Conservation (phyloP, 176 grass and related monocot genomes). For the Elaeis guineensis region DNA sequence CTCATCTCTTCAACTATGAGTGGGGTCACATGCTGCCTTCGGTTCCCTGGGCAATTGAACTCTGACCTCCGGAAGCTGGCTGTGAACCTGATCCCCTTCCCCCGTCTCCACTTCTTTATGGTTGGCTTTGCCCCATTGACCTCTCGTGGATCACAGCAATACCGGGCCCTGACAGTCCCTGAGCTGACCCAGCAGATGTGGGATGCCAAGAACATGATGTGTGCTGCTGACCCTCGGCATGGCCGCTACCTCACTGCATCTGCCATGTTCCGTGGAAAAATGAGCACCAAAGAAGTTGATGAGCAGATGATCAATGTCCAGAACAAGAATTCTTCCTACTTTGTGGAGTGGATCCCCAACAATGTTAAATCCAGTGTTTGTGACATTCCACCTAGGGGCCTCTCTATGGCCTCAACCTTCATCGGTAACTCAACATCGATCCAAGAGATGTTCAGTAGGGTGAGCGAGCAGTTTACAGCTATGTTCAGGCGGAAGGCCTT, state of each 20-base stretch:
- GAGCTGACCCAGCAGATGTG: slow-evolving; percentile 96
- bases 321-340: slow-evolving; percentile 92
- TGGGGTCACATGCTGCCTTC: slow-evolving; percentile 86
- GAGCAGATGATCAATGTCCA: slow-evolving; percentile 93
- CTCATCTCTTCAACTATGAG: slow-evolving; percentile 85
- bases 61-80: slow-evolving; percentile 87
- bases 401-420: slow-evolving; percentile 82
- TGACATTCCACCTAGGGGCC: slow-evolving; percentile 61
- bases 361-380: slow-evolving; percentile 86
- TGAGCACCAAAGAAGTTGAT: slow-evolving; percentile 82
- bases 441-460: slow-evolving; percentile 90
- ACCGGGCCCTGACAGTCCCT: slow-evolving; percentile 75
- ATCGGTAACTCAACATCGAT: slow-evolving; percentile 86
- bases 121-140: slow-evolving; percentile 86
- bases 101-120: slow-evolving; percentile 89
- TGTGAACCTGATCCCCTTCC: slow-evolving; percentile 85
- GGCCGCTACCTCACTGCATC: slow-evolving; percentile 74
- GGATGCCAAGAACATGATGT: slow-evolving; percentile 97
- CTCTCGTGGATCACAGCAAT: slow-evolving; percentile 81
- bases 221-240: slow-evolving; percentile 60
- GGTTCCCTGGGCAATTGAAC: slow-evolving; percentile 83
- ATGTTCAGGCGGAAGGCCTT: slow-evolving; percentile 97
- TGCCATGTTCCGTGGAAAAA: slow-evolving; percentile 87
- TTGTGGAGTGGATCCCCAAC: slow-evolving; percentile 85
- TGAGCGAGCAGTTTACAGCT: slow-evolving; percentile 87